These are phyloP conservation scores for Cercospora sojina DNA, from an alignment of 2,329 filamentous ascomycete species.

Conservation along the genomic window DNA sequence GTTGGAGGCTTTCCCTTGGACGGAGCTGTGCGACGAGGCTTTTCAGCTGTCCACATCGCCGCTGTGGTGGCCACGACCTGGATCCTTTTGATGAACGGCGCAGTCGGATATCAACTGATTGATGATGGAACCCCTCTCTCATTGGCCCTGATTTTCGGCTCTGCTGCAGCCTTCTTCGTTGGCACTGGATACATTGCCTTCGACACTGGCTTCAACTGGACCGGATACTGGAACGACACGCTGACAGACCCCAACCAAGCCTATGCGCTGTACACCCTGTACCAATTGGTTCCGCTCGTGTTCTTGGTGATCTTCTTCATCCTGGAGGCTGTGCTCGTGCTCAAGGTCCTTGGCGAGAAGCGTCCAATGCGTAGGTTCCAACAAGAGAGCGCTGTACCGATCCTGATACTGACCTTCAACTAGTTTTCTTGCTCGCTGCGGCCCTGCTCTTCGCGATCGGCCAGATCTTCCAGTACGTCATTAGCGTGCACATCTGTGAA, in stretches of 20 bases:
- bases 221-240: conserved; percentile 66
- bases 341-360: conserved; percentile 80
- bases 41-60: conserved; percentile 86
- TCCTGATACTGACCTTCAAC: conserved; percentile 16
- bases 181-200: conserved; percentile 95
- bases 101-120: conserved; percentile 88
- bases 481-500: conserved; percentile 86
- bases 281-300: conserved; percentile 83
- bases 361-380: conserved; percentile 73
- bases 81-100: conserved; percentile 57
- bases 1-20: conserved; percentile 83
- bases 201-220: conserved; percentile 87
- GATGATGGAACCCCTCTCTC: conserved; percentile 91
- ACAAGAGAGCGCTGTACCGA: not conserved
- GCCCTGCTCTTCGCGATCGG: conserved; percentile 83
- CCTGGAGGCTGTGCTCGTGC: conserved; percentile 78
- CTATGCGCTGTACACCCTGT: conserved; percentile 89
- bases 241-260: conserved; percentile 58
- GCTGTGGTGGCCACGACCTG: conserved; percentile 84
- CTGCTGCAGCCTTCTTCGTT: conserved; percentile 71
- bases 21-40: conserved; percentile 69
- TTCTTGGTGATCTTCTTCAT: conserved; percentile 86
- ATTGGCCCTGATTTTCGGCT: conserved; percentile 69
- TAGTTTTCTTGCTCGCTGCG: conserved; percentile 72
- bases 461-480: conserved; percentile 93